Base-by-base conservation (phyloP, 176 grass and related monocot species). In the Bonia amplexicaulis region DNA sequence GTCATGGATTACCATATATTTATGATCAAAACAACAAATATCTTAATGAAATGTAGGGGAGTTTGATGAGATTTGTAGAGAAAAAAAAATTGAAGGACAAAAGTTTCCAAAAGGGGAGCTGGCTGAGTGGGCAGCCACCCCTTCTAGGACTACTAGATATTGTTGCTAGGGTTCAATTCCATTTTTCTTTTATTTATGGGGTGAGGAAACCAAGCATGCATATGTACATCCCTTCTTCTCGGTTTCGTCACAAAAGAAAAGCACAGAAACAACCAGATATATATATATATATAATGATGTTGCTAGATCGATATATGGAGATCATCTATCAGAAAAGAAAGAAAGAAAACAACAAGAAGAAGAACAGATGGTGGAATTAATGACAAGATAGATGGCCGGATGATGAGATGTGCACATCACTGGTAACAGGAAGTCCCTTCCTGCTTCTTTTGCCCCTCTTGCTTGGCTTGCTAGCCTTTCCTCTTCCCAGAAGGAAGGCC, bases 361-460 rank as follows among this genome's bases (percentile, higher is more conserved):
- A 31, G 16, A 26, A 39, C 29, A 44, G 52, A 48, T 62, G 61
- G 39, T 45, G 13, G 20, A 51, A 74, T 80, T 80, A 66, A 89
- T 80, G 71, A 85, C 41, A 70, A 31, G 67, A 83, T 77, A 59
- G 60, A 83, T 77, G 80, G n/a, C n/a, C n/a, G n/a, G 61, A 84
- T 74, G 77, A 84, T 45, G 75, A 59, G 81, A 82, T 83, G 81
- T 65, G 72, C 74, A 77, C 78, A 69, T 75, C 58, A 74, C 44
- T 12, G 25, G 71, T 46, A 85, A 64, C 51, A 64, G 57, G 67
- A 77, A 80, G 61, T 72, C 33, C 25, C 33, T 40, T 63, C 22
- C 67, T 37, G 16, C 46, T 86, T 69, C 73, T 62, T 89, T 83
- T 77, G 81, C 10, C 65, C 69, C 44, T 58, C 45, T 81, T 85